Base-by-base conservation (phyloP, 345 rosid species). In the Aquilaria sinensis region DNA sequence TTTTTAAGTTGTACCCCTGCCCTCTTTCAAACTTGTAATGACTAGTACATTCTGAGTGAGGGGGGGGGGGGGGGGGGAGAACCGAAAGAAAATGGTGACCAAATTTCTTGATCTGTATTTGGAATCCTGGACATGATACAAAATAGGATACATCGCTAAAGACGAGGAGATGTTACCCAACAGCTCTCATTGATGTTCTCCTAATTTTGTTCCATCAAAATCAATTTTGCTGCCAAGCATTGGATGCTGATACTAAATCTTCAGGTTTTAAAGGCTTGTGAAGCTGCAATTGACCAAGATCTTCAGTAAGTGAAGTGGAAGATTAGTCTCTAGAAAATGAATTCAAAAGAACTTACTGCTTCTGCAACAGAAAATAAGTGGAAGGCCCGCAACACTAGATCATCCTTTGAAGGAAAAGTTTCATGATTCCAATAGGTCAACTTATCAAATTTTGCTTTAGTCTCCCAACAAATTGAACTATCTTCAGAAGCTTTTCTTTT, bases 371-470 rank as follows among this genome's bases (percentile, higher is more conserved):
- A 53, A 37, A 88, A 75, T 91, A 89, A 85, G 50, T 86, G 97
- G 51, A 90, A 80, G 60, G 89, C 78, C 12, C 97, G 92, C 53
- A 80, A 16, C 58, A 94, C 73, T 9, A 81, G 72, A 75, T 94
- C 99, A 14, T 88, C 86, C 68, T 79, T 79, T 11, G 97, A 86
- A 65, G 99, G 99, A 64, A 78, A 66, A 62, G 8, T 70, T 64
- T 90, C 97, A 53, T 85, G 90, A 76, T 94, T 94, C 99, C 99
- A 94, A 69, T 83, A 90, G 9, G 95, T 80, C 62, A 90, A 54
- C 45, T 83, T 81, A 63, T 81, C 83, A 60, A 90, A 94, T 59
- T 73, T 83, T 0, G 96, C 99, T 65, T 77, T 86, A 60, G 30
- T 73, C 70, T 94, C 88, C 99, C 96, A 94, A 67, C 75, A 65